Evolutionary conservation across 192 early-diverging fungal genomes (phyloP), one percentile per base, ranked within the genome.

Genomic region (Gorgonomyces haynaldii): DNA sequence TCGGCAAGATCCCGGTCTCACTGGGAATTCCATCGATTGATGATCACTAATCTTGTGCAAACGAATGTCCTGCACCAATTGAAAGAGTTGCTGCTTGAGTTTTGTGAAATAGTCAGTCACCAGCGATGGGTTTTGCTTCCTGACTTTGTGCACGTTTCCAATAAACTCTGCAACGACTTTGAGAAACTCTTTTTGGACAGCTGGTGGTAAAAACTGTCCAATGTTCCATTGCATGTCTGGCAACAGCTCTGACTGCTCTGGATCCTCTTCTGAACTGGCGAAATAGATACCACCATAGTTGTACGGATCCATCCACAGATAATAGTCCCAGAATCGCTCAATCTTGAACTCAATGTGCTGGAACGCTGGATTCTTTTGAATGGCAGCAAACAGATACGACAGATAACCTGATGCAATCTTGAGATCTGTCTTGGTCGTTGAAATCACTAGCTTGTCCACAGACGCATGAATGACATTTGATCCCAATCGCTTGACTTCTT

Each of bases 291-390:
- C 81, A 15, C 87, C 91, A 58, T 77, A 90, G 62, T 98, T 98
- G 49, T 76, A 73, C 41, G 63, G 59, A 56, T 98, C 88, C 86
- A 91, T 89, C 95, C 95, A 98, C 29, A 93, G 31, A 47, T 92
- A 42, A 29, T 81, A 72, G 23, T 81, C 71, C 84, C 86, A 98
- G 47, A 79, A 86, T 47, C 76, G 62, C 22, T 69, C 61, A n/a
- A 75, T 66, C 7, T 73, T 61, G 45, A 98, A 38, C 41, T 81
- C 74, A 2, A 98, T 42, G 27, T 72, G 65, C 50, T 81, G 74
- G 61, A 94, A 91, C 8, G 89, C 54, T 6, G 78, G 81, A 50
- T 85, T 84, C 25, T 65, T 70, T 19, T 66, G 60, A 12, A 94
- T 69, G 3, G 81, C 79, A 16, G 78, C 70, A 21, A 78, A 41